Evolutionary conservation across 208 protist species (phyloP).

Genomic region (Leishmania lainsoni): DNA sequence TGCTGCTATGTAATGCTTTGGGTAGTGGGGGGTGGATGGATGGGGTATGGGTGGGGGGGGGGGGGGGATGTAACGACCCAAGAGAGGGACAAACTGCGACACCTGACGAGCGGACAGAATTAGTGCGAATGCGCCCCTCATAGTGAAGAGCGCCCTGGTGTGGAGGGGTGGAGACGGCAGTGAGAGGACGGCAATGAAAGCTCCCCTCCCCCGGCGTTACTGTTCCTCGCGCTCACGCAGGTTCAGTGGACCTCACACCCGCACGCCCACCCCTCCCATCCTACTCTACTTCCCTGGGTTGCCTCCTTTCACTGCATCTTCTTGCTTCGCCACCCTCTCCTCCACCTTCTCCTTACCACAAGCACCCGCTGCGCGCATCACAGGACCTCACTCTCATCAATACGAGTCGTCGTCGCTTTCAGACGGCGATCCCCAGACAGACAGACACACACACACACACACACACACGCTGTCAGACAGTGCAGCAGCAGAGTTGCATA

Average conservation of each 20-base stretch:
- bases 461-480: neutral
- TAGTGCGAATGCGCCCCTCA: no score
- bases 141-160: no score
- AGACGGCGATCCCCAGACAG: neutral
- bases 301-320: neutral
- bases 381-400: neutral
- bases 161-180: no score
- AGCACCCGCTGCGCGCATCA: neutral
- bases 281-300: neutral
- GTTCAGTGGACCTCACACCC: neutral
- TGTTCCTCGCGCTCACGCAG: no score
- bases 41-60: no score
- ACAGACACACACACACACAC: conserved; percentile 2
- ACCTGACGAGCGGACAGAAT: no score
- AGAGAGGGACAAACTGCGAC: no score
- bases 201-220: no score
- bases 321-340: neutral
- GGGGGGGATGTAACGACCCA: no score
- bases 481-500: neutral
- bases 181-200: no score
- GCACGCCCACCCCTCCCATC: neutral
- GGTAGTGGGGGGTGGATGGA: no score
- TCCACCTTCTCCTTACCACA: neutral
- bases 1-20: neutral
- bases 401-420: neutral